Evolutionary conservation across 2,329 filamentous ascomycete genomes (phyloP).

Genomic region (Tolypocladium sp.): DNA sequence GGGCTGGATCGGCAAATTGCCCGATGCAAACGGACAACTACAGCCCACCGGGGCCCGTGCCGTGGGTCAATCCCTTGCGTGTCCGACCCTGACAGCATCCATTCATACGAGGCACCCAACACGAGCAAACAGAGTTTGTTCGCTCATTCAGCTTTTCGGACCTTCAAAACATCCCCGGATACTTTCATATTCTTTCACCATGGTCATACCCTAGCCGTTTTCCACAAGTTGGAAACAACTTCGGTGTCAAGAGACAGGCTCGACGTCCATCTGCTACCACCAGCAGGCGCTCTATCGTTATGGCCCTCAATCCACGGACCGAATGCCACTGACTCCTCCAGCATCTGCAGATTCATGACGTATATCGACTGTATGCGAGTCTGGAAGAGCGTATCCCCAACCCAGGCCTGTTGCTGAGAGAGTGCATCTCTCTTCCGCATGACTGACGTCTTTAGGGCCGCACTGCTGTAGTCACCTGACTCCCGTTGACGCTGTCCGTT

Average conservation of each 20-base stretch:
- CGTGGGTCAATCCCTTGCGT: not conserved
- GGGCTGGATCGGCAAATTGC: not conserved
- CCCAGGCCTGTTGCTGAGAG: not conserved
- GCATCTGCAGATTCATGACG: not conserved
- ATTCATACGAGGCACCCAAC: not conserved
- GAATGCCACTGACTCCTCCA: not conserved
- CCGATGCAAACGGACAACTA: not conserved
- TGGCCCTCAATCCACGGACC: not conserved
- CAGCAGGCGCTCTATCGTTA: not conserved
- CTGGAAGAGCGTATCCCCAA: not conserved
- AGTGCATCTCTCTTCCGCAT: not conserved
- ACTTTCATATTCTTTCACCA: not conserved
- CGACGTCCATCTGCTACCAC: not conserved
- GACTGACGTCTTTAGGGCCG: not conserved
- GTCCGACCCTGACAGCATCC: not conserved
- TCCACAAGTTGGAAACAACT: not conserved
- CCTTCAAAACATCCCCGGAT: not conserved
- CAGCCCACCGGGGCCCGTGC: not conserved
- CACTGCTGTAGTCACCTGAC: not conserved
- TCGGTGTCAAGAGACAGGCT: not conserved
- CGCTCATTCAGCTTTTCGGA: not conserved
- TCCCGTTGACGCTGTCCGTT: not conserved
- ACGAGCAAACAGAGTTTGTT: not conserved
- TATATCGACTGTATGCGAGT: not conserved
- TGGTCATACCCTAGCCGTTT: not conserved